Base-by-base conservation (phyloP, 176 grass and related monocot genomes). In the Carex pumila region DNA sequence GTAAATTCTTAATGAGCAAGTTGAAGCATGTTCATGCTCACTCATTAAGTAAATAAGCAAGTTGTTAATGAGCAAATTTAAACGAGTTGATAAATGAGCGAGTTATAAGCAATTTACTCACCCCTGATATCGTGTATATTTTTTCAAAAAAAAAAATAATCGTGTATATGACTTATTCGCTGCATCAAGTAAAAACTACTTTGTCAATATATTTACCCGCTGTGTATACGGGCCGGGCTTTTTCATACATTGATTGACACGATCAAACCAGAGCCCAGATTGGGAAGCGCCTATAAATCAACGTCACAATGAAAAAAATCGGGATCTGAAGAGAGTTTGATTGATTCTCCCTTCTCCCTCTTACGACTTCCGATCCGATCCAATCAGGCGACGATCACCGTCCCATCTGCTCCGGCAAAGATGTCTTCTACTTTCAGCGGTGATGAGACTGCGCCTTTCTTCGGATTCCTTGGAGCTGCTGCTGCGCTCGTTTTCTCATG, bases 381-480 rank as follows among this genome's bases (percentile, higher is more conserved):
- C 73, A 4, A 77, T 77, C 73, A 31, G 73, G 70, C 70, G n/a
- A 78, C 70, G n/a, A 78, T 65, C 18, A 59, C 41, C 13, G 61
- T 64, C 63, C 34, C 61, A 84, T 84, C 66, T 84, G 22, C 84
- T 47, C 71, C 84, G 72, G 34, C 79, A 58, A 83, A 70, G 84
- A 96, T 91, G 93, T 74, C 87, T 34, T 89, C 91, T 80, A 65
- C 74, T 65, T 94, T 99, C 85, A 95, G 93, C 88, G 97, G 93
- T 68, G 97, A 99, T 86, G 97, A 96, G 91, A 99, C 93, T 37
- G 97, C 97, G 10, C 96, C 97, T 56, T 99, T 99, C 93, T 99
- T 99, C 87, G 97, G 97, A 76, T 99, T 99, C 90, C 97, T 99
- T 32, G 97, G 97, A 79, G 97, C 97, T 61, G 91, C 97, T 70